These are phyloP conservation scores for Cenchrus americanus DNA, from an alignment of 176 grass and related monocot genomes.

Conservation along the genomic window DNA sequence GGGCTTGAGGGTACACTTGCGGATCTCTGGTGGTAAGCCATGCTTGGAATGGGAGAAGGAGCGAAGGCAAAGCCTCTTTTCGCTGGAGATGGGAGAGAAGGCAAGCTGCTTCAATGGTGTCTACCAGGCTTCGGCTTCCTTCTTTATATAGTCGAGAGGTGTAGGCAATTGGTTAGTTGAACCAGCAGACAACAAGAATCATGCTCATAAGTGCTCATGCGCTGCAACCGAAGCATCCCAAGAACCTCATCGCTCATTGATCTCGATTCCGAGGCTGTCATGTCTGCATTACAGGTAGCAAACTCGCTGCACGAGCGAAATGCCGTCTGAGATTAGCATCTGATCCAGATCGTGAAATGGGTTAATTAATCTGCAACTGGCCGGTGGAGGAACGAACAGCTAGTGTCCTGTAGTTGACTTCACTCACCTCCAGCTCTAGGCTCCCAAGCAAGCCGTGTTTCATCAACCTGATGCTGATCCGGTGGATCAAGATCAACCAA, in stretches of 20 bases:
- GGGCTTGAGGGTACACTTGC: neutral
- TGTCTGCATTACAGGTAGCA: neutral
- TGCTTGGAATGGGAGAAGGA: neutral
- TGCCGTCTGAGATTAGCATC: neutral
- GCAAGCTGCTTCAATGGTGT: neutral
- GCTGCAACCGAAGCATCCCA: neutral
- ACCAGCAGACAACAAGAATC: constrained; percentile 24
- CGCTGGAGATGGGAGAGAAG: neutral
- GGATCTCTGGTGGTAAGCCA: constrained; percentile 10
- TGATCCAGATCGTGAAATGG: neutral
- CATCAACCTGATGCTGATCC: neutral
- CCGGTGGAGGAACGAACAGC: neutral
- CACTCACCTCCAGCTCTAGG: neutral
- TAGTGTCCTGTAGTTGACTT: neutral
- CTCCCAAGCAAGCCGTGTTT: neutral
- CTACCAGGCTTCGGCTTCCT: no score
- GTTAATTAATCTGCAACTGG: neutral
- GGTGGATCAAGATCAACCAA: neutral
- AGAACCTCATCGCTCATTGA: neutral
- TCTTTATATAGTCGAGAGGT: no score
- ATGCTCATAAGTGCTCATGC: neutral
- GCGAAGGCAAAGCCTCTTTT: neutral
- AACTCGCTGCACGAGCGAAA: neutral
- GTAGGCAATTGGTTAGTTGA: neutral
- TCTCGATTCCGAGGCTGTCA: constrained; percentile 6